Base-by-base conservation (phyloP, 192 early-diverging fungal species). In the Backusella westeae region DNA sequence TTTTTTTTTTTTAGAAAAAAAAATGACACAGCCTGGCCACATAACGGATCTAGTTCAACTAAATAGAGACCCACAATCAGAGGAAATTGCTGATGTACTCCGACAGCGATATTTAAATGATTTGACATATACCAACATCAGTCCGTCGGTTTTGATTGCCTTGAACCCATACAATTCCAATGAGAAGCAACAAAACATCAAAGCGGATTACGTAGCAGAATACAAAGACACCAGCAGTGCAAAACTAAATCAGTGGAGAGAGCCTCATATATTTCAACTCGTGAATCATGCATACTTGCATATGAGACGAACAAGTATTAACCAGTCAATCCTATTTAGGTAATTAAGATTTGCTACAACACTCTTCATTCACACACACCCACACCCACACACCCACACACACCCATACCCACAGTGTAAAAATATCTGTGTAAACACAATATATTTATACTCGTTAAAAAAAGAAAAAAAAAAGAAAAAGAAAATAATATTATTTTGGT, bases 251-350 rank as follows among this genome's bases (percentile, higher is more conserved):
- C 86, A 75, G 78, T 81, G 86, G 72, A 78, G 88, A 77, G 75
- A 85, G n/a, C 91, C 94, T 6, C 94, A 95, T 74, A 86, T 94
- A 14, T 96, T 92, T 86, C 91, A 91, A 15, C 73, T 92, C 36
- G 92, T 93, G 14, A 87, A 91, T 44, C 86, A 90, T 68, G 94
- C 95, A 17, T 96, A 95, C 79, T 78, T 89, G 46, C 95, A 95
- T 68, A 90, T 96, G 89, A 80, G 89, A 29, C 85, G 93, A 72
- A 91, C 88, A 14, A 88, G 90, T 34, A 84, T 92, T 42, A 93
- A 95, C 71, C 83, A 84, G 67, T 75, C 75, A 36, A 73, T 82
- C 49, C 39, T 78, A 67, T 76, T 83, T 38, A 74, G 79, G 81
- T 81, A 77, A 71, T 23, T 75, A 79, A 74, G 42, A 67, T 35